phyloP scores from a whole-genome alignment of 2,329 filamentous ascomycete genomes.

The Penicillium paneum region DNA sequence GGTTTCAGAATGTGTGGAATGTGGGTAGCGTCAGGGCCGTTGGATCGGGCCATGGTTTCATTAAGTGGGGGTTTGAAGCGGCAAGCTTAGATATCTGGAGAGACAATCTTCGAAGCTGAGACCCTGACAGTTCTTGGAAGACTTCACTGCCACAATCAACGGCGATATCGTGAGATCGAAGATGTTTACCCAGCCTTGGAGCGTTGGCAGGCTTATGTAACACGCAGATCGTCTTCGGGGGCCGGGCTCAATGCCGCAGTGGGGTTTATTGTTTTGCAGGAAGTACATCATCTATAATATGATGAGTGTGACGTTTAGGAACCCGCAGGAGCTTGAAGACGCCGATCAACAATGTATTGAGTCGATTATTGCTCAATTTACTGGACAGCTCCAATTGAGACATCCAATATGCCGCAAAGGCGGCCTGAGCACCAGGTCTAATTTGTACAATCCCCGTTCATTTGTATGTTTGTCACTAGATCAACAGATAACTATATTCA shows the following conservation, averaged over 20 bases:
- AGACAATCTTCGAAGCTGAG: neutral
- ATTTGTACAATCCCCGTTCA: neutral
- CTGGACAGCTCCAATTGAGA: slow-evolving; percentile 7
- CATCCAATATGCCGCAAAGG: slow-evolving; percentile 6
- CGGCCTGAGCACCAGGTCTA: slow-evolving; percentile 3
- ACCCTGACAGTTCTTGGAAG: neutral
- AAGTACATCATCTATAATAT: neutral
- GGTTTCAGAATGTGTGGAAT: slow-evolving; percentile 37
- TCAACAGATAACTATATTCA: neutral
- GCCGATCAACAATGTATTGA: neutral
- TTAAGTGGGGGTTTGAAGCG: slow-evolving; percentile 5
- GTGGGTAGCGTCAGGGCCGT: slow-evolving; percentile 19
- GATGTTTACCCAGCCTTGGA: slow-evolving; percentile 6
- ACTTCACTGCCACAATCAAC: neutral
- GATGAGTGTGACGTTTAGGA: neutral
- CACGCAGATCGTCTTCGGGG: slow-evolving; percentile 5
- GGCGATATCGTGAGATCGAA: neutral
- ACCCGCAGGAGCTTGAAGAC: neutral
- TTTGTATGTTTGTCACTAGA: neutral
- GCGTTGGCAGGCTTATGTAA: slow-evolving; percentile 18
- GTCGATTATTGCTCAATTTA: neutral
- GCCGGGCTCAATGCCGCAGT: neutral
- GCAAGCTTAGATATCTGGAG: neutral
- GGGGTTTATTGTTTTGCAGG: slow-evolving; percentile 2
- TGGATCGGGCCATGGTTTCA: slow-evolving; percentile 27